A percentile compares a stretch with the other conserved stretches of the same genome.
Conservation (phyloP, 495 filamentous ascomycete species). For the Cudoniella acicularis region DNA sequence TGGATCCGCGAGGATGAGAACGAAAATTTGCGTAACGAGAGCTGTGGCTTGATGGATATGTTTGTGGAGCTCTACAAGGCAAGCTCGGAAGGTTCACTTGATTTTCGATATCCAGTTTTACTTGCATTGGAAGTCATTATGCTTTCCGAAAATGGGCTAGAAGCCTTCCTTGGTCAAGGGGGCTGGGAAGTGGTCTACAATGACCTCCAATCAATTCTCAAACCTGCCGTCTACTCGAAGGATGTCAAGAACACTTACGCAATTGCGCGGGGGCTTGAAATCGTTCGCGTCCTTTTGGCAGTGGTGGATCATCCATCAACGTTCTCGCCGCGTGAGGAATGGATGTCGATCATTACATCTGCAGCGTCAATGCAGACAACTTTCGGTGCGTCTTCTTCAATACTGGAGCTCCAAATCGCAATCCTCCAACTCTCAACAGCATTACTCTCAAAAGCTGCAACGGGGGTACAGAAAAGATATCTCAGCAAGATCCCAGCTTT, state of each 20-base stretch:
- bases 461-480: slow-evolving; percentile 40
- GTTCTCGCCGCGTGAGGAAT: slow-evolving; percentile 37
- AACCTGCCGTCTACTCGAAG: slow-evolving; percentile 10
- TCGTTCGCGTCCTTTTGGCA: slow-evolving; percentile 46
- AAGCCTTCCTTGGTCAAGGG: slow-evolving; percentile 36
- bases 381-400: slow-evolving; percentile 14
- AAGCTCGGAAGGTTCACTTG: slow-evolving; percentile 25
- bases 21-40: slow-evolving; percentile 48
- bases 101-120: slow-evolving; percentile 49
- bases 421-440: slow-evolving; percentile 47
- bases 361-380: slow-evolving; percentile 35
- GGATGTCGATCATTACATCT: slow-evolving; percentile 41
- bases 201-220: slow-evolving; percentile 42
- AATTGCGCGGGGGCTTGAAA: slow-evolving; percentile 43
- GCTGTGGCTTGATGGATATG: slow-evolving; percentile 53
- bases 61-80: slow-evolving; percentile 50
- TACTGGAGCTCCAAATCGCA: slow-evolving; percentile 45
- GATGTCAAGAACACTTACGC: slow-evolving; percentile 16
- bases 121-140: slow-evolving; percentile 50
- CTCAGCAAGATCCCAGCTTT: slow-evolving; percentile 38
- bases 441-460: slow-evolving; percentile 42
- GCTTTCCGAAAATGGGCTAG: slow-evolving; percentile 38
- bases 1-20: slow-evolving; percentile 65
- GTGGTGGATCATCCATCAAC: slow-evolving; percentile 39
- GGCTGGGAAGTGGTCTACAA: slow-evolving; percentile 46